Base-by-base conservation (phyloP, 768 basidiomycete species). In the Boletus sensibilis region DNA sequence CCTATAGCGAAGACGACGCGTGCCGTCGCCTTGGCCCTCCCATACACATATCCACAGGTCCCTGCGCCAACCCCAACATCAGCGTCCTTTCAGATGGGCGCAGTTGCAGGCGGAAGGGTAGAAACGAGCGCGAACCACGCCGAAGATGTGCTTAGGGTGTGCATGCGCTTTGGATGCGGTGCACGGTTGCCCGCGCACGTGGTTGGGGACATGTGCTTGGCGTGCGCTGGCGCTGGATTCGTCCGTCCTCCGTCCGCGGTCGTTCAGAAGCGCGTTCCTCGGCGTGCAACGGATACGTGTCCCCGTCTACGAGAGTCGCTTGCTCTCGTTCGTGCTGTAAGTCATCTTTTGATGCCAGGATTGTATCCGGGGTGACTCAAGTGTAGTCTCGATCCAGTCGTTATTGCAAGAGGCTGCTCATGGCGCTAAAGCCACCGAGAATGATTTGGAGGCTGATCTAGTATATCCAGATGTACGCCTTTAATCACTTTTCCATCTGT, bases 381-480 rank as follows among this genome's bases (percentile, higher is more conserved):
- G 40, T 12, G 33, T 29, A 16, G 43, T 39, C 16, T 12, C 8
- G 25, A 23, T 27, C 14, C 33, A 53, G 55, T 53, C 49, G 20
- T n/a, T 27, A 38, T 35, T 31, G 43, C 27, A 5, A 23, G 41
- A 27, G 18, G n/a, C 38, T 14, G 20, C 10, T 33, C 25, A 1
- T 10, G n/a, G n/a, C 18, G 18, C 39, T 9, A 37, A 2, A 10
- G 42, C 1, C 6, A 12, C 53, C 13, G 46, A 53, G 2, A 23
- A 57, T 10, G 64, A 58, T 1, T 18, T 16, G 21, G 60, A 67
- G 21, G 14, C 56, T 5, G 60, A 69, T 8, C 40, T 69, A 3
- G 25, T 58, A 0, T 71, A 71, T 55, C 68, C 69, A 12, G 60
- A 67, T 23, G 68, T 69, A 20, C 38, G 62, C 25, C 31, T 14